A percentile compares a stretch with the other conserved stretches of the same genome.
These are phyloP conservation scores for Trichoderma gracile DNA, from an alignment of 2,329 filamentous ascomycete genomes.

Conservation along the genomic window DNA sequence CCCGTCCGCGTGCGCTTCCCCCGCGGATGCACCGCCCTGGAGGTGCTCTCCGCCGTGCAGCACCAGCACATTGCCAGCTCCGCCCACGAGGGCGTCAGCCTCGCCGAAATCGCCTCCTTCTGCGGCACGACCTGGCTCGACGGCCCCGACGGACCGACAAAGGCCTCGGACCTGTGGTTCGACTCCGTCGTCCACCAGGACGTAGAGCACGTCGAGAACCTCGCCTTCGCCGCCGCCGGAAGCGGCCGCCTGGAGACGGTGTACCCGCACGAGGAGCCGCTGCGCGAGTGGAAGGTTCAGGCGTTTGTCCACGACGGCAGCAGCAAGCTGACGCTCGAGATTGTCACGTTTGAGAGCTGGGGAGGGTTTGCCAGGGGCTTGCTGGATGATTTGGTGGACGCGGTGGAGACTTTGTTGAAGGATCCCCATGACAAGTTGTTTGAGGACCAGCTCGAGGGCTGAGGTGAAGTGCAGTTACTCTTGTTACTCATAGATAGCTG, in stretches of 20 bases:
- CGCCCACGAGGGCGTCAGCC: constrained; percentile 55
- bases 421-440: constrained; percentile 29
- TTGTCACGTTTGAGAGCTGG: constrained; percentile 62
- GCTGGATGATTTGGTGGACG: constrained; percentile 50
- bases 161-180: constrained; percentile 45
- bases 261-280: constrained; percentile 59
- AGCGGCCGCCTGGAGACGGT: constrained; percentile 53
- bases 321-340: constrained; percentile 55
- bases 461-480: neutral
- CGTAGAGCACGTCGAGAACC: constrained; percentile 60
- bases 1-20: constrained; percentile 62
- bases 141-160: constrained; percentile 3
- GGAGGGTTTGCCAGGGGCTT: constrained; percentile 51
- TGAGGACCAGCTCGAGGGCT: neutral
- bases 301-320: constrained; percentile 52
- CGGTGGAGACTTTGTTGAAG: constrained; percentile 26
- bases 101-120: constrained; percentile 52
- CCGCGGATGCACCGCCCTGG: constrained; percentile 48
- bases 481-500: neutral
- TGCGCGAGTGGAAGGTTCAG: constrained; percentile 62
- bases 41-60: constrained; percentile 56
- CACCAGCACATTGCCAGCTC: constrained; percentile 59
- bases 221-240: constrained; percentile 41
- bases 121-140: constrained; percentile 48
- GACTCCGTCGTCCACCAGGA: constrained; percentile 61